Evolutionary conservation across 441 rosid genomes (phyloP), one percentile per base, ranked within the genome.

Genomic region (Populus hybrid): DNA sequence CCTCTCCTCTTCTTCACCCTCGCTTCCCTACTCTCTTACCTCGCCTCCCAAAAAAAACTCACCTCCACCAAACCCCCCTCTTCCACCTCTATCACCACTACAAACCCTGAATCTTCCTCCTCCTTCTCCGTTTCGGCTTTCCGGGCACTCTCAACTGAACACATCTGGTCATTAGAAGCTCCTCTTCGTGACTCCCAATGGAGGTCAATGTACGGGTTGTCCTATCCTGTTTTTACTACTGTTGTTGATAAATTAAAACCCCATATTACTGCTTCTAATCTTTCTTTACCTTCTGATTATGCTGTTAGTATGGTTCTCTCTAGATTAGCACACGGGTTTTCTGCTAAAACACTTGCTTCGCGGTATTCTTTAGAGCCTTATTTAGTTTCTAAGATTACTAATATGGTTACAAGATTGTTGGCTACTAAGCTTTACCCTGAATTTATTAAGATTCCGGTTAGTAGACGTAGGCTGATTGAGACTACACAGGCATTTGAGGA

Each of bases 281-380:
- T 93, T 82, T 95, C 98, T 30, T 89, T 93, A 78, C 98, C 98
- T 0, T 89, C 98, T 10, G 97, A 95, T 85, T 95, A 93, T 74
- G 99, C 97, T 3, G 98, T 93, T 24, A 95, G 98, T 8, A 89
- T 93, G 94, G 98, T 93, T n/a, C 93, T 95, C 61, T 95, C 98
- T 63, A 89, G 98, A 50, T 92, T 92, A 40, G 86, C 92, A 3
- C 93, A 89, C 75, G 98, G 97, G 76, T 86, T 84, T 78, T 92
- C 99, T 0, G 91, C 97, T 6, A 89, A 89, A 66, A 82, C 92
- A 75, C 79, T 91, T 36, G 96, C 98, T 21, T 73, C 93, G 36
- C 89, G 91, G 50, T 95, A 92, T 84, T 85, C 92, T n/a, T 89
- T 95, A 18, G 98, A 95, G 74, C 98, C 98, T 24, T 95, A 91